phyloP scores from a whole-genome alignment of 495 filamentous ascomycete species.

The Monascus purpureus region DNA sequence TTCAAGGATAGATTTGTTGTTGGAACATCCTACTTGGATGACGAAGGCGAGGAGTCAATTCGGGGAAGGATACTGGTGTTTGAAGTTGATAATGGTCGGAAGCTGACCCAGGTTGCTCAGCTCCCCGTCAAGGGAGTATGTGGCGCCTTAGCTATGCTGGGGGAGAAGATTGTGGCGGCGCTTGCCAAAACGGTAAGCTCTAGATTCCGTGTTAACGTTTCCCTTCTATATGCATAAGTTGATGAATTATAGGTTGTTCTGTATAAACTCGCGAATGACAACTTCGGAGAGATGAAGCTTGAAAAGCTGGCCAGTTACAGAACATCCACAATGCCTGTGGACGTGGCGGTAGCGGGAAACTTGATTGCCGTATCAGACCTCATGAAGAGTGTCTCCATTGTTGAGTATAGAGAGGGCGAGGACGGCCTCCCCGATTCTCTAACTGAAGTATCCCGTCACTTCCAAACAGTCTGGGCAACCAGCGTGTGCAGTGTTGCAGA shows the following conservation, averaged over 20 bases:
- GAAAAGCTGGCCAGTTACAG: conserved; percentile 59
- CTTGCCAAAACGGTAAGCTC: conserved; percentile 66
- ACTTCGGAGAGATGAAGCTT: conserved; percentile 36
- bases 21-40: conserved; percentile 66
- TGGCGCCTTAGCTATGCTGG: conserved; percentile 58
- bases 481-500: conserved; percentile 57
- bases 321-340: conserved; percentile 72
- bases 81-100: conserved; percentile 60
- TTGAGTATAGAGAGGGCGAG: conserved; percentile 45
- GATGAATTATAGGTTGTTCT: conserved; percentile 42
- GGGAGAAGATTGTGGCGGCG: conserved; percentile 69
- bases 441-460: conserved; percentile 65
- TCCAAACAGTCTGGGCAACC: conserved; percentile 67
- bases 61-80: conserved; percentile 74
- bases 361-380: conserved; percentile 76
- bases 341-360: conserved; percentile 55
- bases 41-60: conserved; percentile 35
- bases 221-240: neutral
- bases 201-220: neutral
- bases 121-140: conserved; percentile 60
- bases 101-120: conserved; percentile 51
- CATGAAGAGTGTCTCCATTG: conserved; percentile 79
- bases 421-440: conserved; percentile 35
- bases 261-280: conserved; percentile 35
- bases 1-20: conserved; percentile 68